A percentile compares a stretch with the other conserved stretches of the same genome.
phyloP scores from a whole-genome alignment of 768 basidiomycete genomes.

The Ramaria rubella region DNA sequence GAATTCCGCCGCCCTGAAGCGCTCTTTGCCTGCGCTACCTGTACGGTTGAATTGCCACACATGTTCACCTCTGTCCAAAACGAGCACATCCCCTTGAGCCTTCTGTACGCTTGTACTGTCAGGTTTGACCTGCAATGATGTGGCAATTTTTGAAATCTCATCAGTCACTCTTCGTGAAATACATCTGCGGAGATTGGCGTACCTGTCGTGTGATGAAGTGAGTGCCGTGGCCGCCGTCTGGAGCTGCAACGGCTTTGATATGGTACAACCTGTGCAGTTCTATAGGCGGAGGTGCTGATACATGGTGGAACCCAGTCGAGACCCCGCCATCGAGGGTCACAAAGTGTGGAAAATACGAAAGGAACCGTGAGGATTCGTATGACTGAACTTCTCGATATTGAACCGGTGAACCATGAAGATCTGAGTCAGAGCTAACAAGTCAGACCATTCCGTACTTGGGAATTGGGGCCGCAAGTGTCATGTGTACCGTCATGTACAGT shows the following conservation, averaged over 20 bases:
- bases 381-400: slow-evolving; percentile 59
- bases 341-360: slow-evolving; percentile 46
- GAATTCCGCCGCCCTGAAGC: slow-evolving; percentile 58
- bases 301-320: slow-evolving; percentile 47
- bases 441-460: neutral
- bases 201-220: slow-evolving; percentile 13
- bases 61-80: slow-evolving; percentile 49
- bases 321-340: slow-evolving; percentile 41
- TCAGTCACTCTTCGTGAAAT: neutral
- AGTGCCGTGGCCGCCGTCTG: neutral
- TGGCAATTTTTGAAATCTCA: neutral
- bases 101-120: slow-evolving; percentile 39
- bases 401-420: slow-evolving; percentile 48
- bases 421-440: slow-evolving; percentile 24
- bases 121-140: neutral
- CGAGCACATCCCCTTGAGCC: slow-evolving; percentile 46
- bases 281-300: slow-evolving; percentile 36
- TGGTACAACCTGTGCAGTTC: slow-evolving; percentile 46
- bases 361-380: slow-evolving; percentile 46
- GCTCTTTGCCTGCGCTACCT: slow-evolving; percentile 47
- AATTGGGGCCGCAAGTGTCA: no score
- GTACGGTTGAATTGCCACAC: slow-evolving; percentile 55
- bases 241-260: slow-evolving; percentile 30
- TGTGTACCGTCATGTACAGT: no score
- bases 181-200: no score